A percentile compares a stretch with the other conserved stretches of the same genome.
phyloP scores from a whole-genome alignment of 768 basidiomycete genomes.

The Phylloporus scabripes region DNA sequence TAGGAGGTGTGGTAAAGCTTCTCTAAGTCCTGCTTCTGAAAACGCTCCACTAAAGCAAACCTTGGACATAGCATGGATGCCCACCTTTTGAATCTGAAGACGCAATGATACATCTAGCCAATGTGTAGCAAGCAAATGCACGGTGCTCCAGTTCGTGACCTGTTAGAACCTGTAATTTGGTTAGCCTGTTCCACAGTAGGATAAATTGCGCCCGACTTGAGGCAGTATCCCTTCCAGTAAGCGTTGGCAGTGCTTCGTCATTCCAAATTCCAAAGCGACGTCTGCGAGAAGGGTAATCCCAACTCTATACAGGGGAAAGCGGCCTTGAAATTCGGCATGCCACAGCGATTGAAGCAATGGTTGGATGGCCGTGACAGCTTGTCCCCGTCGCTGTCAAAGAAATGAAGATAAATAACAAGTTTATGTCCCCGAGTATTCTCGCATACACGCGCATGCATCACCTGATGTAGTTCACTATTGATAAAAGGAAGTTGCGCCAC shows the following conservation, averaged over 20 bases:
- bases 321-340: conserved; percentile 74
- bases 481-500: conserved; percentile 33
- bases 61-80: conserved; percentile 10
- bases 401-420: conserved; percentile 4
- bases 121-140: conserved; percentile 65
- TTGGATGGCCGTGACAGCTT: conserved; percentile 58
- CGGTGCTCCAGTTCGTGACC: conserved; percentile 74
- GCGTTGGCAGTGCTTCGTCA: conserved; percentile 57
- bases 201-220: conserved; percentile 44
- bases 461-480: conserved; percentile 39
- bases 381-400: conserved; percentile 50
- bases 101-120: conserved; percentile 71
- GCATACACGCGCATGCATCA: conserved; percentile 38
- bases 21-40: conserved; percentile 37
- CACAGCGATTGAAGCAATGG: conserved; percentile 67
- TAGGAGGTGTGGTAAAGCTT: conserved; percentile 56
- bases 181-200: not conserved
- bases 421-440: conserved; percentile 13
- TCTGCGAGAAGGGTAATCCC: conserved; percentile 73
- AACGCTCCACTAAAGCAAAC: conserved; percentile 13
- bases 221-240: conserved; percentile 79
- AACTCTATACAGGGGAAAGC: conserved; percentile 61
- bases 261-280: conserved; percentile 68
- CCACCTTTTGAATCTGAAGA: conserved; percentile 45
- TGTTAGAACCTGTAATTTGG: conserved; percentile 49